Base-by-base conservation (phyloP, 768 basidiomycete genomes). In the Sporobolomyces pararoseus region DNA sequence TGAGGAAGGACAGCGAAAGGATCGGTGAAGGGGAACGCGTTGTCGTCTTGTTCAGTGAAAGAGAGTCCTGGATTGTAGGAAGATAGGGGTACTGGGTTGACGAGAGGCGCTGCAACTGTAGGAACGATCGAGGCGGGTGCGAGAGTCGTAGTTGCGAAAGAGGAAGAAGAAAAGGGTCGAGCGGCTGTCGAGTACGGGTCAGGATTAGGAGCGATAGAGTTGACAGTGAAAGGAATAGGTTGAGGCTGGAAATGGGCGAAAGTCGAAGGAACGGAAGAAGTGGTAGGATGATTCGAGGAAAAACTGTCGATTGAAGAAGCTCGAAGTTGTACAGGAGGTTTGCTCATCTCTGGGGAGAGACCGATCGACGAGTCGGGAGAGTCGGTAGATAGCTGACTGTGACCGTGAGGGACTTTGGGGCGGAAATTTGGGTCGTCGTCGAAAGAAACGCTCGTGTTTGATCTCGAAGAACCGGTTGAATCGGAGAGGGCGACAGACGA, bases 181-280 rank as follows among this genome's bases (percentile, higher is more conserved):
- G 59, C 44, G 13, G 31, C 46, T 17, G 37, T 37, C 23, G 39
- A 12, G 29, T 17, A 64, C 4, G 68, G 55, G 4, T 29, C 31
- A 9, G 27, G 19, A 13, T 46, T 23, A 2, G 61, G 29, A 0
- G 51, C 42, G 10, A n/a, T 54, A 12, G 53, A 7, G 1, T 51
- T 46, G 21, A 66, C 31, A 10, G 58, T 21, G 53, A 70, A 62
- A 0, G 69, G 64, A 2, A 58, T 23, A 2, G 69, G 69, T 21
- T 59, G 58, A 14, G 69, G 63, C 47, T 70, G 69, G 64, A 55
- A 70, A 37, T 70, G 69, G 19, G 63, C n/a, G 49, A 65, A 65
- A 27, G 57, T 49, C 5, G 68, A 31, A 19, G 59, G 31, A 31
- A 4, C 31, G 7, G 46, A 10, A 14, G 37, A 10, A 31, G 5